Evolutionary conservation across 169 alveolate species (phyloP).

Genomic region (Besnoitia besnoiti): DNA sequence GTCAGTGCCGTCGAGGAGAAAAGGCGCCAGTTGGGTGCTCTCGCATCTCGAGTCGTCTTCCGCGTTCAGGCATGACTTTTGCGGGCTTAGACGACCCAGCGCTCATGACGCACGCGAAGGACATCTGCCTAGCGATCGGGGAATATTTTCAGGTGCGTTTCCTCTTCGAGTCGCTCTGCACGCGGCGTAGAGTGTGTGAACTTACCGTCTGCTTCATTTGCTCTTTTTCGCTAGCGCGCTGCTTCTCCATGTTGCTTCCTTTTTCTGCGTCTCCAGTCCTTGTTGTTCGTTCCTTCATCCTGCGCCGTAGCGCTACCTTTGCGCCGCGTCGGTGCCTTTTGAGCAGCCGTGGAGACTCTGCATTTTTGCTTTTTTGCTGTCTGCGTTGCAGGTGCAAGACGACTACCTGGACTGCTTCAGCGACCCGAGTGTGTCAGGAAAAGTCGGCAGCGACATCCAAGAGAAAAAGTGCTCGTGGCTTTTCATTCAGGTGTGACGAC

Average conservation of each 20-base stretch:
- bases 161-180: too few relatives aligned
- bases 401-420: slow-evolving; percentile 72
- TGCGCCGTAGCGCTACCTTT: too few relatives aligned
- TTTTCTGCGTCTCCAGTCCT: too few relatives aligned
- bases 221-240: too few relatives aligned
- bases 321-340: too few relatives aligned
- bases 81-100: slow-evolving; percentile 60
- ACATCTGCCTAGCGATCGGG: slow-evolving; percentile 62
- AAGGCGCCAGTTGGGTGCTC: neutral
- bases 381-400: slow-evolving; percentile 66
- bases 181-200: too few relatives aligned
- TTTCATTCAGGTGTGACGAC: slow-evolving; percentile 36
- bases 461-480: slow-evolving; percentile 74
- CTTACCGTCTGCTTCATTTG: too few relatives aligned
- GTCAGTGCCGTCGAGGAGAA: too few relatives aligned
- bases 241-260: too few relatives aligned
- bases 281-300: too few relatives aligned
- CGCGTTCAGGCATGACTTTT: neutral
- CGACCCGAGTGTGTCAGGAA: slow-evolving; percentile 61
- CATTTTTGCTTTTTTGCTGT: too few relatives aligned
- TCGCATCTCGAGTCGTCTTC: neutral
- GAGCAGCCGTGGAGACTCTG: too few relatives aligned
- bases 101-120: slow-evolving; percentile 46
- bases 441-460: slow-evolving; percentile 71
- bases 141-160: slow-evolving; percentile 70